phyloP scores from a whole-genome alignment of 148 eudicot genomes.

The Cornus suecica region DNA sequence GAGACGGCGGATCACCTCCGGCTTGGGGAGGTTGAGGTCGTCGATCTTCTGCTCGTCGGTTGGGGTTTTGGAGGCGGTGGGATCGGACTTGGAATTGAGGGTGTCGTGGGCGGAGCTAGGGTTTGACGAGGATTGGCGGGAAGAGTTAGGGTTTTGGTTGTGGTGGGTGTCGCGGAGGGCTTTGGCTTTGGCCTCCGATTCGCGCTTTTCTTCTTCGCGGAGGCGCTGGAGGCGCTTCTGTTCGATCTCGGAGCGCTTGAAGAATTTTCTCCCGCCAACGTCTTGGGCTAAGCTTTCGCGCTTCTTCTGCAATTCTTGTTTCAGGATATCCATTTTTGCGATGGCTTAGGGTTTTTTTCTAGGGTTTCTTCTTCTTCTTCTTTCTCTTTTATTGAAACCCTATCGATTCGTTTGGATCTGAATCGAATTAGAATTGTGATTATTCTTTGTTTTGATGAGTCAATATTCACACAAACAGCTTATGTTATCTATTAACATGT shows the following conservation, averaged over 20 bases:
- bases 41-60: slow-evolving; percentile 80
- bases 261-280: slow-evolving; percentile 39
- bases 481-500: too few species aligned
- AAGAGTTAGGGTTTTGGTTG: background rate
- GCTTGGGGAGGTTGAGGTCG: slow-evolving; percentile 57
- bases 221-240: slow-evolving; percentile 70
- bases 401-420: slow-evolving; percentile 12
- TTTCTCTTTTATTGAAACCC: too few species aligned
- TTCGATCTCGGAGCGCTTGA: slow-evolving; percentile 86
- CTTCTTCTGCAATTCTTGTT: slow-evolving; percentile 38
- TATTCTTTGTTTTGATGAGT: too few species aligned
- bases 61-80: slow-evolving; percentile 40
- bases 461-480: too few species aligned
- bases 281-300: slow-evolving; percentile 32
- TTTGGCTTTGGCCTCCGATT: slow-evolving; percentile 61
- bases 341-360: too few species aligned
- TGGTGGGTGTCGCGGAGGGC: slow-evolving; percentile 37
- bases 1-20: slow-evolving; percentile 80
- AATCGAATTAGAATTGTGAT: too few species aligned
- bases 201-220: slow-evolving; percentile 69
- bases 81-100: slow-evolving; percentile 41
- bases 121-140: slow-evolving; percentile 20
- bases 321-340: slow-evolving; percentile 13
- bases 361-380: too few species aligned
- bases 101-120: slow-evolving; percentile 15